Conservation (phyloP, 352 stramenopile species). For the Aphanomyces invadans region DNA sequence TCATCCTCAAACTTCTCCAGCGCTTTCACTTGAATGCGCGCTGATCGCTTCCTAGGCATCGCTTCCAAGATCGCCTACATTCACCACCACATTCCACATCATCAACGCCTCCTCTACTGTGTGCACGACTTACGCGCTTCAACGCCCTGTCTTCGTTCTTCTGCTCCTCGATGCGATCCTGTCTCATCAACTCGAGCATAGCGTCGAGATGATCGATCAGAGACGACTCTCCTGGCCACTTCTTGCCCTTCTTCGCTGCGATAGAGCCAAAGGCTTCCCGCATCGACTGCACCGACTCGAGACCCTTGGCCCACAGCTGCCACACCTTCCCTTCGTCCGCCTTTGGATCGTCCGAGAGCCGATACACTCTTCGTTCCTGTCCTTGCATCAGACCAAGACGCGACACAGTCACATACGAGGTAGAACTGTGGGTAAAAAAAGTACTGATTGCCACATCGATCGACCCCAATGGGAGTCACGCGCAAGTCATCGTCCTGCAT, state of each 20-base stretch:
- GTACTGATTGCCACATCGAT: conserved; percentile 65
- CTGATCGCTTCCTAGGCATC: conserved; percentile 72
- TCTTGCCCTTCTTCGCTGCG: conserved; percentile 51
- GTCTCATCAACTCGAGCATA: conserved; percentile 70
- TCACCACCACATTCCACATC: neutral
- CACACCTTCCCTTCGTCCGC: conserved; percentile 38
- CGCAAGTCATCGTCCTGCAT: conserved; percentile 84
- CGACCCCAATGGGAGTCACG: conserved; percentile 60
- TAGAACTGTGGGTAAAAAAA: conserved; percentile 86
- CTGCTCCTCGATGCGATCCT: conserved; percentile 43
- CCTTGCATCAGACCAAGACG: neutral
- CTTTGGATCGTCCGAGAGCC: conserved; percentile 39
- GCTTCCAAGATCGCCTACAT: conserved; percentile 64
- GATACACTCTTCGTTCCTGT: conserved; percentile 68
- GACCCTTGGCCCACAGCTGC: conserved; percentile 71
- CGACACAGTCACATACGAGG: conserved; percentile 7
- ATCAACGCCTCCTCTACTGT: too few species aligned
- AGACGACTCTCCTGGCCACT: conserved; percentile 62
- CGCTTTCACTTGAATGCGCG: conserved; percentile 67
- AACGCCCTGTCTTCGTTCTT: conserved; percentile 55
- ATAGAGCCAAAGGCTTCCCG: conserved; percentile 37
- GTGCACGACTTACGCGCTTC: conserved; percentile 32
- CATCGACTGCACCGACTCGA: conserved; percentile 50
- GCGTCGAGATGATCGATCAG: conserved; percentile 70
- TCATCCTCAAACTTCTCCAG: conserved; percentile 41